A percentile compares a stretch with the other conserved stretches of the same genome.
Conservation (phyloP, 1,139 yeast species). For the Petasospora fabianii region DNA sequence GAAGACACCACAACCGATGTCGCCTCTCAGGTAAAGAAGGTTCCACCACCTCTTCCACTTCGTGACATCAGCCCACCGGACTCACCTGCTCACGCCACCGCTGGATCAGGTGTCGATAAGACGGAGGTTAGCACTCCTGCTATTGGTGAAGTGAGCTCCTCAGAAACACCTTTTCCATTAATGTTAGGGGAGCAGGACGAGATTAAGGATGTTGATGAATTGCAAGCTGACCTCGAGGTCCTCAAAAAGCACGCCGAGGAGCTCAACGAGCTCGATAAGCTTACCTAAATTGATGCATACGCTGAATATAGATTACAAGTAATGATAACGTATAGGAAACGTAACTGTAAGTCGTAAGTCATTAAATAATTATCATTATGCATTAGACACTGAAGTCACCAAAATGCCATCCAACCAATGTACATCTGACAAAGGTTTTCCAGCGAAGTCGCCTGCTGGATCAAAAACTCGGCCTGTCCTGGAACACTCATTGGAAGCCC, state of each 20-base stretch:
- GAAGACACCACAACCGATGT: not conserved
- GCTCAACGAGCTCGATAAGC: no score
- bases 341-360: conserved; percentile 1
- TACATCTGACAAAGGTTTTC: conserved; percentile 83
- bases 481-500: conserved; percentile 85
- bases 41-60: conserved; percentile 1
- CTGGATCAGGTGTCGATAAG: not conserved
- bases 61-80: not conserved
- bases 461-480: conserved; percentile 88
- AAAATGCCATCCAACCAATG: conserved; percentile 89
- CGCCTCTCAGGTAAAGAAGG: not conserved
- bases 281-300: no score
- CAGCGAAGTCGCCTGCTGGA: conserved; percentile 75
- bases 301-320: no score
- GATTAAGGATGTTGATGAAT: no score
- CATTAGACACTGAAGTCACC: conserved; percentile 30
- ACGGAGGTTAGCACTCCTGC: not conserved
- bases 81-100: not conserved
- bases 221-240: no score
- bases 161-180: no score
- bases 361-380: not conserved
- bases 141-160: not conserved
- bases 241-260: no score
- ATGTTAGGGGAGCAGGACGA: no score
- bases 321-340: no score